phyloP scores from a whole-genome alignment of 2,329 filamentous ascomycete species.

The Colletotrichum spinosum region DNA sequence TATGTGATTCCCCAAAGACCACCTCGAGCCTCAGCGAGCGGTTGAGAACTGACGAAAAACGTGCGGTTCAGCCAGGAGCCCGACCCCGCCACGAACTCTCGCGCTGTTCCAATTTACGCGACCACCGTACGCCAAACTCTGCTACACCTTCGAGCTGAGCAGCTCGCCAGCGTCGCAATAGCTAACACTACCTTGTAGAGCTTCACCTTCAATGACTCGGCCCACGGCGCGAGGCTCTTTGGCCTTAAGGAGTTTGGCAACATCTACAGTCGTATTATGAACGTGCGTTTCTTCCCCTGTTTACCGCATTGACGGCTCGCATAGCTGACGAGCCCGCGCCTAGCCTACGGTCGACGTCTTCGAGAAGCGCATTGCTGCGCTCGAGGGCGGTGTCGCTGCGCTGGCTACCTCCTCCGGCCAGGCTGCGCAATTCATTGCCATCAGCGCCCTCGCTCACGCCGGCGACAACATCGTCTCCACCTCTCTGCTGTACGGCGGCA shows the following conservation, averaged over 20 bases:
- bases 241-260: conserved; percentile 97
- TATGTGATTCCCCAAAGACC: conserved; percentile 52
- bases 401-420: conserved; percentile 89
- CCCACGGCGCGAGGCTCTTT: conserved; percentile 93
- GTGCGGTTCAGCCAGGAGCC: conserved; percentile 73
- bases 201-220: conserved; percentile 94
- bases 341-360: conserved; percentile 96
- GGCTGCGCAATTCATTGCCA: conserved; percentile 91
- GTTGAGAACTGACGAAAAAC: conserved; percentile 22
- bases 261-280: conserved; percentile 97
- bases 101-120: conserved; percentile 96
- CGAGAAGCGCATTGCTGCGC: conserved; percentile 94
- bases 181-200: conserved; percentile 65
- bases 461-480: conserved; percentile 96
- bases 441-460: conserved; percentile 83
- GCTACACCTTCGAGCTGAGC: conserved; percentile 3
- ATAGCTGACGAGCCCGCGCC: background rate
- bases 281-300: conserved; percentile 65
- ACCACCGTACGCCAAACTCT: conserved; percentile 66
- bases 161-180: background rate
- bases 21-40: background rate
- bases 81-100: conserved; percentile 84
- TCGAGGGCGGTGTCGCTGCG: conserved; percentile 91
- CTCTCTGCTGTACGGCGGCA: conserved; percentile 91
- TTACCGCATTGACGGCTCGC: background rate